A percentile compares a stretch with the other conserved stretches of the same genome.
phyloP scores from a whole-genome alignment of 1,139 yeast species.

The Debaryomycetaceae sp. region DNA sequence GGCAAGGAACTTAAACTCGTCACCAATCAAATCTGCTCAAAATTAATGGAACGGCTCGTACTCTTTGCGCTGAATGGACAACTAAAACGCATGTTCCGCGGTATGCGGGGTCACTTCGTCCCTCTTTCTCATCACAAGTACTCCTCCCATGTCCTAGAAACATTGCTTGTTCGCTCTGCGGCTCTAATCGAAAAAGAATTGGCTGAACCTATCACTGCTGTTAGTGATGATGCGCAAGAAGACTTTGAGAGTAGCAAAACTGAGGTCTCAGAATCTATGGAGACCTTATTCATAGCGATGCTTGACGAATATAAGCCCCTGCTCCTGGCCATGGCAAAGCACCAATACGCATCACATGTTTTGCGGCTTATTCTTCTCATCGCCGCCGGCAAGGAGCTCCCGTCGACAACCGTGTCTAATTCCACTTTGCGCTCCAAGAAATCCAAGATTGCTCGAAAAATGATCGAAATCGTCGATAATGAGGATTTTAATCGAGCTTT shows the following conservation, averaged over 20 bases:
- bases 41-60: constrained; percentile 80
- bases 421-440: constrained; percentile 76
- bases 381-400: constrained; percentile 67
- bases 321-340: constrained; percentile 47
- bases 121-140: constrained; percentile 81
- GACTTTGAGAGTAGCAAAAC: constrained; percentile 26
- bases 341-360: constrained; percentile 84
- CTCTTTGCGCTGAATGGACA: constrained; percentile 55
- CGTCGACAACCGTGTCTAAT: constrained; percentile 64
- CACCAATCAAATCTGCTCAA: constrained; percentile 91
- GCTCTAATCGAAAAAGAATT: constrained; percentile 66
- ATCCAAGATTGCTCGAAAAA: constrained; percentile 83
- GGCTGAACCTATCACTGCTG: constrained; percentile 17
- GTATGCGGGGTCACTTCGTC: constrained; percentile 61
- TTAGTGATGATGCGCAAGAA: constrained; percentile 18
- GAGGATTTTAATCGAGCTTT: constrained; percentile 56
- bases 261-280: constrained; percentile 42
- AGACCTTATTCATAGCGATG: constrained; percentile 52
- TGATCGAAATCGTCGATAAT: constrained; percentile 78
- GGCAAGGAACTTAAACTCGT: constrained; percentile 90
- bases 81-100: constrained; percentile 51
- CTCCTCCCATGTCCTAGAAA: constrained; percentile 89
- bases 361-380: constrained; percentile 62
- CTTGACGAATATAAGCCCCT: constrained; percentile 57
- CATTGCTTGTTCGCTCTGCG: constrained; percentile 68